Evolutionary conservation across 352 stramenopile species (phyloP).

Genomic region (Detonula confervacea): DNA sequence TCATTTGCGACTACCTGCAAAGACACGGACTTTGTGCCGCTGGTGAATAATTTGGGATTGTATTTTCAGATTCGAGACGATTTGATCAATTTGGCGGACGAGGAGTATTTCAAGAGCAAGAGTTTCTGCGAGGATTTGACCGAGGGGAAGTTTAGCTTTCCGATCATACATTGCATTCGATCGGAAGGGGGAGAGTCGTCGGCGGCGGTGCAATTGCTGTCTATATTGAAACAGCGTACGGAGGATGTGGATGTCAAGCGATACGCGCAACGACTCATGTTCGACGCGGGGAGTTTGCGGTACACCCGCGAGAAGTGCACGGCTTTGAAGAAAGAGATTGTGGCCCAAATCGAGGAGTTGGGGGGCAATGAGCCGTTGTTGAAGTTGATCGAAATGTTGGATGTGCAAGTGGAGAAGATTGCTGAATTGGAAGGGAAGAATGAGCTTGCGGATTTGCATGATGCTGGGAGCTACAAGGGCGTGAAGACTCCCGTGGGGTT

Average conservation of each 20-base stretch:
- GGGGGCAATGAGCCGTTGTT: constrained; percentile 78
- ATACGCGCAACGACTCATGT: constrained; percentile 87
- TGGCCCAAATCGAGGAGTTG: constrained; percentile 67
- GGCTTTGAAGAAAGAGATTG: constrained; percentile 66
- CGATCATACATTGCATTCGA: constrained; percentile 82
- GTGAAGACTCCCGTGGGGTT: background rate
- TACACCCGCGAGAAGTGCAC: constrained; percentile 78
- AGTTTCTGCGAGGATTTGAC: constrained; percentile 97
- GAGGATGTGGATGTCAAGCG: constrained; percentile 94
- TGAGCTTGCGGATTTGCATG: too few species aligned
- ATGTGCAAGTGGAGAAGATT: constrained; percentile 78
- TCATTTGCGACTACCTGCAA: constrained; percentile 66
- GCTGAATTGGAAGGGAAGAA: constrained; percentile 20
- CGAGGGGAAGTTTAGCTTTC: constrained; percentile 95
- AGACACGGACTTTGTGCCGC: constrained; percentile 85
- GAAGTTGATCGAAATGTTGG: constrained; percentile 72
- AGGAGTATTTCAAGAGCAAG: constrained; percentile 97
- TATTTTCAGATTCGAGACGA: constrained; percentile 99
- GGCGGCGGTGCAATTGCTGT: constrained; percentile 90
- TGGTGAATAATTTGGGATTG: constrained; percentile 93
- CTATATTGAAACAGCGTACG: constrained; percentile 96
- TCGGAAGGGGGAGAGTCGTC: background rate
- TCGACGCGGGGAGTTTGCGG: constrained; percentile 73
- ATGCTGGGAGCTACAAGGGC: background rate
- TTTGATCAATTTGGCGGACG: constrained; percentile 95